Evolutionary conservation across 768 basidiomycete species (phyloP), one percentile per base, ranked within the genome.

Genomic region (Boletus reticuloceps): DNA sequence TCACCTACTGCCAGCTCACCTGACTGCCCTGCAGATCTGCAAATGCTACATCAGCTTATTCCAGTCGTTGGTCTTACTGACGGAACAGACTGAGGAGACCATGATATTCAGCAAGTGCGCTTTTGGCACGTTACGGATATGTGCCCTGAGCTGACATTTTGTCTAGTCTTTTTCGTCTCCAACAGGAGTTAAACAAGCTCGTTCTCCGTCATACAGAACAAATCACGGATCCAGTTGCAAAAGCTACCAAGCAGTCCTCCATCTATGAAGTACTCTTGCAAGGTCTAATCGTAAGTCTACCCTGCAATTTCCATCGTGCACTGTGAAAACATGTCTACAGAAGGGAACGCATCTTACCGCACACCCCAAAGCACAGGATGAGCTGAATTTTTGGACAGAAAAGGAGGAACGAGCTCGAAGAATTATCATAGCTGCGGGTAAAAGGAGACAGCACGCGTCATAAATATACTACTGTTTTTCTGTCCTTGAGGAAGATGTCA

Each of bases 31-130:
- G 32, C 32, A 81, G 89, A 82, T 94, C 14, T 90, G 88, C 67
- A 79, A 77, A 47, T 83, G 85, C 54, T 99, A 98, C 69, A 78
- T 87, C 14, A 75, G 76, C 16, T 68, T 97, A 64, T 98, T 98
- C 77, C 87, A 85, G 56, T 84, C 88, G 3, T 84, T 94, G 58
- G 84, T 95, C 20, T 81, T 83, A 29, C 73, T 99, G 59, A 91
- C 90, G 4, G 82, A 81, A 38, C 87, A 90, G 56, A 87, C 85
- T 40, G 93, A 97, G 61, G 95, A 97, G 68, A 91, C 91, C 10
- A 97, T 98, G 94, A 89, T 98, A 45, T 97, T 97, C 65, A 84
- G 89, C 22, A 94, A 94, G 96, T 96, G 65, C 61, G 85, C 67
- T 31, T 11, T 14, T 12, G 17, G n/a, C n/a, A n/a, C 19, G 48